These are phyloP conservation scores for Apiotrichum domesticum DNA, from an alignment of 1,284 basidiomycete species.

Conservation along the genomic window DNA sequence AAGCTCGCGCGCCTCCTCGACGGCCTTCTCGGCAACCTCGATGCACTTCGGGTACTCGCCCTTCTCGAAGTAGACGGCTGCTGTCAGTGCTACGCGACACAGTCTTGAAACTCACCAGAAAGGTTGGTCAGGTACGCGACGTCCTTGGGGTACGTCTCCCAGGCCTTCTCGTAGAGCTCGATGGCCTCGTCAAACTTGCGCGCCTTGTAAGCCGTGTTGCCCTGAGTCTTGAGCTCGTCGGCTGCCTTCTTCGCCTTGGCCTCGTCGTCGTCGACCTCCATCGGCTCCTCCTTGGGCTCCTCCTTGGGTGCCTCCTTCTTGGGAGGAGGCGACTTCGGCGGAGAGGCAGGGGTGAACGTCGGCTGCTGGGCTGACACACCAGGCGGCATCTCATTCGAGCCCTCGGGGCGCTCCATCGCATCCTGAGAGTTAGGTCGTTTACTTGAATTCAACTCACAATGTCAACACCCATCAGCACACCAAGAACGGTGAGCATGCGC, in stretches of 20 bases:
- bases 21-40: constrained; percentile 86
- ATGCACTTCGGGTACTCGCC: constrained; percentile 86
- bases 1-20: constrained; percentile 76
- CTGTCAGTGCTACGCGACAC: not conserved
- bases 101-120: constrained; percentile 56
- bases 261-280: constrained; percentile 62
- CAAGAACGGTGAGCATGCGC: constrained; percentile 83
- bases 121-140: constrained; percentile 89
- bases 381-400: constrained; percentile 70
- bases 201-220: constrained; percentile 79
- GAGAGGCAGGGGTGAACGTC: not conserved
- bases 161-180: constrained; percentile 72
- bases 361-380: constrained; percentile 45
- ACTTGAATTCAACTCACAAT: constrained; percentile 49
- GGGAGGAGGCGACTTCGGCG: constrained; percentile 20
- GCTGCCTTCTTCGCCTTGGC: constrained; percentile 66
- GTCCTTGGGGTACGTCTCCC: constrained; percentile 90
- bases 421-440: constrained; percentile 29
- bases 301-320: constrained; percentile 46
- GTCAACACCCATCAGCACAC: constrained; percentile 89
- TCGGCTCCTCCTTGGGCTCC: constrained; percentile 53
- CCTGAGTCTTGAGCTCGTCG: constrained; percentile 68
- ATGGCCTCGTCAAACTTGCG: constrained; percentile 69
- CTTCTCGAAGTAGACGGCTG: constrained; percentile 89
- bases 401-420: constrained; percentile 77